Percentiles rank a stretch among this genome's conserved stretches.
These are phyloP conservation scores for Cicer chorassanicum DNA, from an alignment of 306 rosid genomes.

Conservation along the genomic window DNA sequence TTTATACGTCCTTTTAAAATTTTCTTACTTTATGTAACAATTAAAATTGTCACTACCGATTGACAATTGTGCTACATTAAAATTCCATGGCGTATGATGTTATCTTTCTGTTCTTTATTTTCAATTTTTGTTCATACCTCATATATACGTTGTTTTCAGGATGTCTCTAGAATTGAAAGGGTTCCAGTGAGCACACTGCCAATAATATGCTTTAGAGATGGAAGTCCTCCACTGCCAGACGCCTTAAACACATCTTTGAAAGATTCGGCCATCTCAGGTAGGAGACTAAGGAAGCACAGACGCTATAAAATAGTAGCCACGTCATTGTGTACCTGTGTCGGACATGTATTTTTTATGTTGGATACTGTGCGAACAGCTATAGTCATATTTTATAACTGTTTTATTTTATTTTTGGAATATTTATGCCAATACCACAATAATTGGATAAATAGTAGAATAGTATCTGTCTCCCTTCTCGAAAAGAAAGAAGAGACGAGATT, in stretches of 20 bases:
- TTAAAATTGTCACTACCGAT: constrained; percentile 4
- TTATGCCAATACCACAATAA: neutral
- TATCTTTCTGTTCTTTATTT: constrained; percentile 29
- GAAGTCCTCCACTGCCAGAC: constrained; percentile 92
- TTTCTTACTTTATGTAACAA: neutral
- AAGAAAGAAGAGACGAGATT: neutral
- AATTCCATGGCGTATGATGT: neutral
- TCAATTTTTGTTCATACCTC: constrained; percentile 39
- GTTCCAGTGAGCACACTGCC: constrained; percentile 65
- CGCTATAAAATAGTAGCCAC: neutral
- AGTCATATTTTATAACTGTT: neutral
- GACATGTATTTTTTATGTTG: constrained; percentile 1
- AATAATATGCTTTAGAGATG: constrained; percentile 86
- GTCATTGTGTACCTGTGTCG: neutral
- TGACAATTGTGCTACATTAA: constrained; percentile 17
- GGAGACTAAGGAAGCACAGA: neutral
- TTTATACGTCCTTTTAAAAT: neutral
- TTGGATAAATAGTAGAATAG: neutral
- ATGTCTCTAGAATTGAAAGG: constrained; percentile 54
- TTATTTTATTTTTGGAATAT: neutral
- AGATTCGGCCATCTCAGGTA: constrained; percentile 61
- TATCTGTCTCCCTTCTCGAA: neutral
- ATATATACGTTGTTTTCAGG: constrained; percentile 59
- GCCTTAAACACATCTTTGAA: constrained; percentile 59
- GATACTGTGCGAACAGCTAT: neutral